Evolutionary conservation across 805 yeast species (phyloP), one percentile per base, ranked within the genome.

Genomic region (Starmera pachycereana): DNA sequence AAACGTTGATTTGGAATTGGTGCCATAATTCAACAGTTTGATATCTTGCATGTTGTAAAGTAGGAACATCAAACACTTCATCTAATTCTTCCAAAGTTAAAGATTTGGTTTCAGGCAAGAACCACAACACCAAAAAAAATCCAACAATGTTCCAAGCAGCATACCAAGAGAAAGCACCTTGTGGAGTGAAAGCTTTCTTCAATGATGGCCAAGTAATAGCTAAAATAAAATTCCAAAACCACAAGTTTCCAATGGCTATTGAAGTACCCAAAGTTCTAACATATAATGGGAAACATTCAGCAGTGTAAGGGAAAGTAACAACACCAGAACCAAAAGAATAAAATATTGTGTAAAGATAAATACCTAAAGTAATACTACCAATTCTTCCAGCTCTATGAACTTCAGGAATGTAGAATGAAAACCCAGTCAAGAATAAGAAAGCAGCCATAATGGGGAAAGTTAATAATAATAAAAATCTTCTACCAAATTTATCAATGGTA

Each of bases 301-400:
- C 94, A 19, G 88, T 79, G 55, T 86, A 83, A 3, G 92, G 81
- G 64, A 86, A 86, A 4, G 95, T 94, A 35, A 86, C 92, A 12
- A 92, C 94, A 35, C 95, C 95, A 58, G 82, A 86, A 40, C 94
- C 90, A 4, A 84, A 76, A 0, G 94, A 82, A 61, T 86, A 86
- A 41, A 81, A 80, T 34, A 76, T 70, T 0, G 86, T 66, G 60
- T 73, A 85, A 28, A 86, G 54, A 56, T 86, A 86, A 42, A 86
- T 78, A 48, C 92, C 94, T 44, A 76, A 63, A 6, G 81, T 67
- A 41, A 84, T 77, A 40, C 81, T 69, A 4, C 78, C 96, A 43
- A 81, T 60, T 51, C 84, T 70, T 4, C 78, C 79, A 8, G 72
- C 58, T 19, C 52, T 54, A 8, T 57, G 47, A 3, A 37, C 18